Evolutionary conservation across 345 rosid species (phyloP).

Genomic region (Gossypium turneri): DNA sequence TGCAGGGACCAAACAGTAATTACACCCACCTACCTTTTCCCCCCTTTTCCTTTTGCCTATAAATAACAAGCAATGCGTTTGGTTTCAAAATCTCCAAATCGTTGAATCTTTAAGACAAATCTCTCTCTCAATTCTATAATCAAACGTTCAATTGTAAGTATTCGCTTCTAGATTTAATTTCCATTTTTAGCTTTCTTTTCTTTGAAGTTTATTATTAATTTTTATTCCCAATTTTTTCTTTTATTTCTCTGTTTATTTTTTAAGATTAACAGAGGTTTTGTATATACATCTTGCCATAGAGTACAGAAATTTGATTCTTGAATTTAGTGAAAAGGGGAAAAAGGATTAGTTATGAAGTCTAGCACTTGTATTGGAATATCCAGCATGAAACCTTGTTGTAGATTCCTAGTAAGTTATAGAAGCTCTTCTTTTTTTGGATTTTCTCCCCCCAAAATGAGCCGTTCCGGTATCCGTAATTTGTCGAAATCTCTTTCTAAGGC

Average conservation of each 20-base stretch:
- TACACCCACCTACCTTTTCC: conserved; percentile 10
- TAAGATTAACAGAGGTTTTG: conserved; percentile 33
- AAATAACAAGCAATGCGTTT: conserved; percentile 17
- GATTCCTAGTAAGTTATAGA: conserved; percentile 50
- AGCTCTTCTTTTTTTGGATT: conserved; percentile 53
- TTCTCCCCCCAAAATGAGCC: conserved; percentile 31
- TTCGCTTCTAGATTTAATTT: background rate
- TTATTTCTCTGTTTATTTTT: conserved; percentile 13
- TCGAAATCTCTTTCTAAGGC: conserved; percentile 49
- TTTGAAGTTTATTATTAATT: background rate
- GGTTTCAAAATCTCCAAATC: background rate
- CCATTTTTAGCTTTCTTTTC: background rate
- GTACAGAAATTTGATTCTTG: background rate
- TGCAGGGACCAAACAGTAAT: conserved; percentile 32
- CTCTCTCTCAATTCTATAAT: background rate
- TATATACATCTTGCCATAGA: background rate
- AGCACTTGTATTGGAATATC: conserved; percentile 56
- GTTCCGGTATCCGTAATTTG: conserved; percentile 35
- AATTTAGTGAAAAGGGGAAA: background rate
- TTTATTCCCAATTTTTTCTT: background rate
- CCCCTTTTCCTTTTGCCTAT: conserved; percentile 17
- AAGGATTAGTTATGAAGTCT: conserved; percentile 41
- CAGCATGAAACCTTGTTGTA: conserved; percentile 76
- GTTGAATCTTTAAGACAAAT: conserved; percentile 8
- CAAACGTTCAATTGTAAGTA: conserved; percentile 27